These are phyloP conservation scores for Didymella arachidicola DNA, from an alignment of 2,329 filamentous ascomycete genomes.

Conservation along the genomic window DNA sequence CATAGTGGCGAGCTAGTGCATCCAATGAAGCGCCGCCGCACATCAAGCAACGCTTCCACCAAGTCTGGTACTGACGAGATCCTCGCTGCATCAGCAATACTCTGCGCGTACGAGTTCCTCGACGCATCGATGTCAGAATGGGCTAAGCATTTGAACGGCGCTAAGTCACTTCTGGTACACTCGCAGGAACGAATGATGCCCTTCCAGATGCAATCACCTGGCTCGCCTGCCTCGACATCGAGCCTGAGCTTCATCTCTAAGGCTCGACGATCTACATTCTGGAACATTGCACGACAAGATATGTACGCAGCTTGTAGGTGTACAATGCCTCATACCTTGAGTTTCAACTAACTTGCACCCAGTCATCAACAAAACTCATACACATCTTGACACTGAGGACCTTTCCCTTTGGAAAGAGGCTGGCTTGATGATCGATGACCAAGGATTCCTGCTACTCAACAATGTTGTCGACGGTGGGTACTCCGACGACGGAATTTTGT, in stretches of 20 bases:
- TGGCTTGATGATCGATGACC: constrained; percentile 64
- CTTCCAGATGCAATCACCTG: constrained; percentile 54
- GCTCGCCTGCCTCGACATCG: constrained; percentile 36
- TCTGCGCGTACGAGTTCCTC: constrained; percentile 74
- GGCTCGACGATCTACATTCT: constrained; percentile 67
- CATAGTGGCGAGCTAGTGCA: constrained; percentile 26
- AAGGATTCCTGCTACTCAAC: constrained; percentile 60
- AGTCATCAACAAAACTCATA: constrained; percentile 68
- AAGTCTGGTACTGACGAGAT: constrained; percentile 65
- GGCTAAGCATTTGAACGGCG: constrained; percentile 70
- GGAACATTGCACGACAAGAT: constrained; percentile 72
- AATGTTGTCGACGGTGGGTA: constrained; percentile 52
- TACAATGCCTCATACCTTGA: not conserved
- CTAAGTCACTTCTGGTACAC: constrained; percentile 68
- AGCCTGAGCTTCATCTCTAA: constrained; percentile 55
- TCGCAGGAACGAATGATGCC: constrained; percentile 60
- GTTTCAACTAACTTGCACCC: constrained; percentile 16
- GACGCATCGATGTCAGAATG: constrained; percentile 69
- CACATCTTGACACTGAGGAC: constrained; percentile 68
- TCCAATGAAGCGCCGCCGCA: constrained; percentile 52
- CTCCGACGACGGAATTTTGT: constrained; percentile 64
- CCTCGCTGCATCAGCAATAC: constrained; percentile 69
- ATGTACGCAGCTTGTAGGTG: constrained; percentile 68
- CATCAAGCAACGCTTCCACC: constrained; percentile 50
- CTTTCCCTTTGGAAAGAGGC: constrained; percentile 70